A percentile compares a stretch with the other conserved stretches of the same genome.
These are phyloP conservation scores for Chaetomium globosum DNA, from an alignment of 2,329 filamentous ascomycete genomes.

Conservation along the genomic window DNA sequence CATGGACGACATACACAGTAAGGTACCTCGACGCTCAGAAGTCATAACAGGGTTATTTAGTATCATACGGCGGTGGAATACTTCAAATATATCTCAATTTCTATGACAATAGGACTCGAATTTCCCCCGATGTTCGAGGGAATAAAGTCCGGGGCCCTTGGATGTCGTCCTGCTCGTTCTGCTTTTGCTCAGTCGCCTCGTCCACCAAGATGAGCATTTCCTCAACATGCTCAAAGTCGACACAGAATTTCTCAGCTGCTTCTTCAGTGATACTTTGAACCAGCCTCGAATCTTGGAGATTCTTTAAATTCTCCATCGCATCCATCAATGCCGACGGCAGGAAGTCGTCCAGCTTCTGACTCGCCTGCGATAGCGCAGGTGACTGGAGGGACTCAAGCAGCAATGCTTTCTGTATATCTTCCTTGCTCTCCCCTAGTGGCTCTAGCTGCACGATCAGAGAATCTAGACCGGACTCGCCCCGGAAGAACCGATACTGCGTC, in stretches of 20 bases:
- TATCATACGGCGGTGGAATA: not conserved
- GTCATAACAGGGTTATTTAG: not conserved
- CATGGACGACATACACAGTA: not conserved
- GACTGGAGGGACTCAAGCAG: constrained; percentile 61
- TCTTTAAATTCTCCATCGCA: constrained; percentile 77
- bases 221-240: constrained; percentile 72
- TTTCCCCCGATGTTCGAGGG: constrained; percentile 62
- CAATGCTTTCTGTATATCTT: constrained; percentile 59
- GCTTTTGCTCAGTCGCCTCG: constrained; percentile 40
- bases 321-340: constrained; percentile 92
- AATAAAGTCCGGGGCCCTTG: constrained; percentile 52
- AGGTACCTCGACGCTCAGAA: not conserved
- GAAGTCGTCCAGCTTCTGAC: constrained; percentile 84
- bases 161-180: constrained; percentile 34
- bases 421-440: constrained; percentile 42
- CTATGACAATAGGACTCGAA: constrained; percentile 60
- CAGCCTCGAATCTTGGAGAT: constrained; percentile 70
- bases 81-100: not conserved
- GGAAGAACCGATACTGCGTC: constrained; percentile 72
- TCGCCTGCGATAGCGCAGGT: constrained; percentile 63
- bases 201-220: constrained; percentile 52
- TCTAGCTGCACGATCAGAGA: constrained; percentile 62
- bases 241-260: constrained; percentile 81
- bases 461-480: constrained; percentile 72
- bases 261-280: constrained; percentile 77